Evolutionary conservation across 73 alveolate species (phyloP), one percentile per base, ranked within the genome.

Genomic region (Effrenium voratum): DNA sequence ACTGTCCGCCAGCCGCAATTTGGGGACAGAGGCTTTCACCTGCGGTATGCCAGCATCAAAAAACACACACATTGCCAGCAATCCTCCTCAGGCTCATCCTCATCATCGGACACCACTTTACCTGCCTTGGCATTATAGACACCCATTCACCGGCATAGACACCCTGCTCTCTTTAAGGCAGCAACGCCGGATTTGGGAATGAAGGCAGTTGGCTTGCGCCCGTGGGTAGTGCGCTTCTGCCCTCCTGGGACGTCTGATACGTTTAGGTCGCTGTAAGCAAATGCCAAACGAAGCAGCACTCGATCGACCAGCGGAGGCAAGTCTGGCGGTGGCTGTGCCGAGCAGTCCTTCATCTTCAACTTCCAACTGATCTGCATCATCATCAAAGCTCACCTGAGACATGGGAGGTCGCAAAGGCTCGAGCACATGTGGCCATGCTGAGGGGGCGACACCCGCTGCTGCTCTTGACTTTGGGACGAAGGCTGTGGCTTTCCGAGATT

Each of bases 291-390:
- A 52, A 52, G 8, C 63, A 52, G 19, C 19, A 12, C 41, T 10
- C 40, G 30, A 24, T 0, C n/a, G n/a, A n/a, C n/a, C n/a, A n/a
- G n/a, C n/a, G n/a, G n/a, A 66, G 10, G 40, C 16, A 24, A 1
- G 30, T 40, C n/a, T 40, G 5, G 43, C 15, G 5, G 88, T 19
- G 15, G 26, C 38, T 0, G 24, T 76, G 47, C 63, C 43, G 63
- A 40, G 34, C 41, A 60, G 49, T 76, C 91, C 95, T 63, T 88
- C 95, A 3, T 41, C 52, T 88, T 66, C 95, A 30, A 88, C 86
- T 73, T 88, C 95, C 44, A 88, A 70, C 84, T 88, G 85, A n/a
- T 88, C 95, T 1, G 95, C 95, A 66, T 66, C 95, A 66, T 88
- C 95, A 66, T 88, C 44, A 43, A 88, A 88, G 95, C 95, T 88